Conservation (phyloP, 352 stramenopile genomes). For the Pythium aphanidermatum region DNA sequence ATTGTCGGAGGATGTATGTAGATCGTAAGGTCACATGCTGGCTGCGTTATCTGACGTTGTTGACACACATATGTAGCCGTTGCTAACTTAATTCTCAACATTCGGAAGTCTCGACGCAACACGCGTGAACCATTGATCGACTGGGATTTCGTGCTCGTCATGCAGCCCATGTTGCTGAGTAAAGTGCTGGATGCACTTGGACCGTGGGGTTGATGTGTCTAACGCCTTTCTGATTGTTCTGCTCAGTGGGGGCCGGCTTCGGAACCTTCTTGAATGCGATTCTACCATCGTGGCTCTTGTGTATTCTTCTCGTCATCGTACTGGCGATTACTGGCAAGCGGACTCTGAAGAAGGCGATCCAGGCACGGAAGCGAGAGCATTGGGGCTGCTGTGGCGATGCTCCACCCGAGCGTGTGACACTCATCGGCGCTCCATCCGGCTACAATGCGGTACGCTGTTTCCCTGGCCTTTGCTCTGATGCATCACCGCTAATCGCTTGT, state of each 20-base stretch:
- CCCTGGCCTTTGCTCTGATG: too few relatives aligned
- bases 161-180: constrained; percentile 90
- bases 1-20: constrained; percentile 80
- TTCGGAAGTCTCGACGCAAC: constrained; percentile 81
- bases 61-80: constrained; percentile 69
- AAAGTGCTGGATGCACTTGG: constrained; percentile 11
- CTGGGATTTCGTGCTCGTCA: constrained; percentile 96
- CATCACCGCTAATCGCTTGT: too few relatives aligned
- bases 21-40: background rate
- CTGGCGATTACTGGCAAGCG: constrained; percentile 83
- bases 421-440: constrained; percentile 21
- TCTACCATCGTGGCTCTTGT: constrained; percentile 85
- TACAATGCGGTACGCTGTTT: too few relatives aligned
- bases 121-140: constrained; percentile 92
- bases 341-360: constrained; percentile 87
- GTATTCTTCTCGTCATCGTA: constrained; percentile 86
- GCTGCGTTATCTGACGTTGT: too few relatives aligned
- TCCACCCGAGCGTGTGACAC: constrained; percentile 8
- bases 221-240: background rate
- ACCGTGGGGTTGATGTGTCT: background rate
- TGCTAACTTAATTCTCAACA: constrained; percentile 92
- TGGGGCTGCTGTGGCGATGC: constrained; percentile 30
- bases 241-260: constrained; percentile 50
- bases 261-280: constrained; percentile 92
- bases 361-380: constrained; percentile 83